Evolutionary conservation across 2,329 filamentous ascomycete species (phyloP), one percentile per base, ranked within the genome.

Genomic region (Fusarium irregulare): DNA sequence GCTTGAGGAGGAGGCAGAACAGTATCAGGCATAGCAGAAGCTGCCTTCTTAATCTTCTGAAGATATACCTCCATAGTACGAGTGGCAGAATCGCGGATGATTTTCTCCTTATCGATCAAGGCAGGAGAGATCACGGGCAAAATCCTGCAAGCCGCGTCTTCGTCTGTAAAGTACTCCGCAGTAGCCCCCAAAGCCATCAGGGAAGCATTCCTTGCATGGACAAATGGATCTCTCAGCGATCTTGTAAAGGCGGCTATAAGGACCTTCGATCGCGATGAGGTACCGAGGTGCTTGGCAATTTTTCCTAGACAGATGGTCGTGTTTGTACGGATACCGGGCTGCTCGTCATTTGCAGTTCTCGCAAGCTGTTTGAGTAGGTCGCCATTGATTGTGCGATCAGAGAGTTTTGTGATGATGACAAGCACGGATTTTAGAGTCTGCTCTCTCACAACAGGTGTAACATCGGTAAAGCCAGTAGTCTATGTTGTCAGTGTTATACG

Each of bases 261-360:
- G 1, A 99, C 95, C 79, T 98, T 99, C 49, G 92, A 87, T 67
- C 96, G 87, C 6, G 92, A 93, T 70, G 92, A 85, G 3, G 87
- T 84, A 3, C 93, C 93, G 2, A 99, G 84, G 74, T 97, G 92
- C 74, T 93, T 94, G 16, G 96, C 94, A 73, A 99, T 98, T 77
- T 98, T 98, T 23, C 96, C 96, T 1, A 99, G 83, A 77, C 95
- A 98, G 59, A 99, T 99, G 3, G 96, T 99, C 0, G 96, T 99
- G 78, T 99, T 99, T 11, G 96, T 99, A 66, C 96, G 89, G 71
- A 99, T 99, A 1, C 96, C 96, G 2, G 96, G 94, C 76, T 99
- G 95, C 75, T 98, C 96, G 68, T 99, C 96, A 74, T 98, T 99
- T 47, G 96, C 94, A 3, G 95, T 98, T 79, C 97, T 98, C 45